A percentile compares a stretch with the other conserved stretches of the same genome.
phyloP scores from a whole-genome alignment of 2,329 filamentous ascomycete genomes.

The Herpotrichia juniperi region DNA sequence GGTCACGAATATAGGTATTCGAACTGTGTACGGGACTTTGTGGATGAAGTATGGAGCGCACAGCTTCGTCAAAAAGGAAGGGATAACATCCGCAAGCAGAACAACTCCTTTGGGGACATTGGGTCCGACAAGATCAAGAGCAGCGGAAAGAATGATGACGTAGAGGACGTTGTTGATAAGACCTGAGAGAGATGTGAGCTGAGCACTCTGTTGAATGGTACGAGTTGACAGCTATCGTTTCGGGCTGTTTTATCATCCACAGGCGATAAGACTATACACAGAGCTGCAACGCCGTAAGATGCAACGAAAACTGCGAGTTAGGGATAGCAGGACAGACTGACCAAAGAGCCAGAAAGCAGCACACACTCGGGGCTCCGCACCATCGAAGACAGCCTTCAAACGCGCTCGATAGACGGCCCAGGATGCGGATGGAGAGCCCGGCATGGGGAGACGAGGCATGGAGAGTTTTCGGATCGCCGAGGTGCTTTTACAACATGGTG shows the following conservation, averaged over 20 bases:
- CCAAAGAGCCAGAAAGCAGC: slow-evolving; percentile 94
- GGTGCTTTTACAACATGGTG: background rate
- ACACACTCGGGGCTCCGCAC: slow-evolving; percentile 73
- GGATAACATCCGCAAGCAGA: slow-evolving; percentile 89
- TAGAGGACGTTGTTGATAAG: slow-evolving; percentile 98
- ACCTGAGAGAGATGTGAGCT: slow-evolving; percentile 56
- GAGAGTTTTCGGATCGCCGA: background rate
- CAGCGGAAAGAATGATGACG: slow-evolving; percentile 93
- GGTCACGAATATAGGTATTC: slow-evolving; percentile 75
- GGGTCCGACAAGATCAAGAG: slow-evolving; percentile 91
- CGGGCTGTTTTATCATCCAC: background rate
- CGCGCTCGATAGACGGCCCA: slow-evolving; percentile 77
- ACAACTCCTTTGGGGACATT: slow-evolving; percentile 87
- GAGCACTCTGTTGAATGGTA: background rate
- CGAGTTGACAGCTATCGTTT: background rate
- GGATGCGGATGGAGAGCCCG: slow-evolving; percentile 66
- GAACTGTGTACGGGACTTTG: slow-evolving; percentile 76
- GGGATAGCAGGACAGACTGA: slow-evolving; percentile 48
- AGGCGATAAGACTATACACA: background rate
- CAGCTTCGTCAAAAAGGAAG: slow-evolving; percentile 87
- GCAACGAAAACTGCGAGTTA: background rate
- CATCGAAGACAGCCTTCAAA: slow-evolving; percentile 66
- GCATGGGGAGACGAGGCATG: slow-evolving; percentile 58
- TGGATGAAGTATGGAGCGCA: slow-evolving; percentile 94
- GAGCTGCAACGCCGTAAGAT: too few relatives aligned